These are phyloP conservation scores for Buxus sempervirens DNA, from an alignment of 164 flowering plant genomes.

Conservation along the genomic window DNA sequence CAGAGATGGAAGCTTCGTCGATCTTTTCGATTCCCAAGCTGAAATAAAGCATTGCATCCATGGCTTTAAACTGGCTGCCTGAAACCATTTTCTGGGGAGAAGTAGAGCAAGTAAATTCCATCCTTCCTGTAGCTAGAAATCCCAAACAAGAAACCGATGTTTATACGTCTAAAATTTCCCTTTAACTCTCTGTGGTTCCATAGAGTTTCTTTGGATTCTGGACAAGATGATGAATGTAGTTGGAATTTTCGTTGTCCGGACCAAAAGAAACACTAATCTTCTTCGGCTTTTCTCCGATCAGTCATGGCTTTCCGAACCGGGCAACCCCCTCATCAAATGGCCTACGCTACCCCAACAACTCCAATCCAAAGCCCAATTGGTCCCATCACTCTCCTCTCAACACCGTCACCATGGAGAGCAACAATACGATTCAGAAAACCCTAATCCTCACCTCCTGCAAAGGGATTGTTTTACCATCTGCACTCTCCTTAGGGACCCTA, in stretches of 20 bases:
- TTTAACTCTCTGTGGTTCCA: no score
- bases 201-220: no score
- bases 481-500: slow-evolving; percentile 31
- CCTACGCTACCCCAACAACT: slow-evolving; percentile 9
- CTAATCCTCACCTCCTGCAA: slow-evolving; percentile 19
- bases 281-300: slow-evolving; percentile 8
- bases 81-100: no score
- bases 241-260: not conserved
- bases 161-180: no score
- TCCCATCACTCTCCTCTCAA: not conserved
- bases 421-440: slow-evolving; percentile 20
- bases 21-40: no score
- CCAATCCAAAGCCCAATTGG: not conserved
- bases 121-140: no score
- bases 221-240: no score
- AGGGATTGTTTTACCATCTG: slow-evolving; percentile 32
- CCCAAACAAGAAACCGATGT: no score
- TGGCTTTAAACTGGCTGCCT: no score
- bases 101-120: no score
- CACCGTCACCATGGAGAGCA: not conserved
- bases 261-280: slow-evolving; percentile 2
- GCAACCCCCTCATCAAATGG: slow-evolving; percentile 22
- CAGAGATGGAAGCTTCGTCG: no score
- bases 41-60: no score
- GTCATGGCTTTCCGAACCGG: slow-evolving; percentile 18